These are phyloP conservation scores for Phytophthora hibernalis DNA, from an alignment of 352 stramenopile species.

Conservation along the genomic window DNA sequence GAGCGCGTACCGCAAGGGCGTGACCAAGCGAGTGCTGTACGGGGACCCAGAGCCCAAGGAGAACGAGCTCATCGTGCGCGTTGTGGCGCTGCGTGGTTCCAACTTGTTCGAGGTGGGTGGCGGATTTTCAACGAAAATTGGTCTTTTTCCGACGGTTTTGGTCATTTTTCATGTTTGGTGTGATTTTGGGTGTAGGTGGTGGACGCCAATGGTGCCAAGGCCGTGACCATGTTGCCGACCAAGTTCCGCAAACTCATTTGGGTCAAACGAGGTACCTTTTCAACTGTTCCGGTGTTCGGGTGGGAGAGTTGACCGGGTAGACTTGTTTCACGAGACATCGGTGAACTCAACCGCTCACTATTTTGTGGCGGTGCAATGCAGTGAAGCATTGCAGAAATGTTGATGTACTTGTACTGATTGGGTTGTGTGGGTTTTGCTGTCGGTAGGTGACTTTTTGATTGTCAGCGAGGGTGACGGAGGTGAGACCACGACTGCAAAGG, in stretches of 20 bases:
- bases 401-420: neutral
- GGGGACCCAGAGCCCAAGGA: constrained; percentile 89
- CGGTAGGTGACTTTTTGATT: constrained; percentile 95
- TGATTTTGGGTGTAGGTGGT: constrained; percentile 49
- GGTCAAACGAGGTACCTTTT: constrained; percentile 91
- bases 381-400: neutral
- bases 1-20: constrained; percentile 93
- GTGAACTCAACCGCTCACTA: neutral
- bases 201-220: constrained; percentile 58
- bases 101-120: constrained; percentile 97
- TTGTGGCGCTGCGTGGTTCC: constrained; percentile 91
- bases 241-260: constrained; percentile 99
- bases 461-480: constrained; percentile 79
- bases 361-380: neutral
- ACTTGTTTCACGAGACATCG: neutral
- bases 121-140: neutral
- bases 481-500: constrained; percentile 75
- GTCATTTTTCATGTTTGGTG: neutral
- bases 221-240: constrained; percentile 96
- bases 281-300: neutral
- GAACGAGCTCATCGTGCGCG: constrained; percentile 93
- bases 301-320: neutral
- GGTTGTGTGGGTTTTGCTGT: constrained; percentile 2
- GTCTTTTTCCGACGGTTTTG: neutral
- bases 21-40: constrained; percentile 93